Evolutionary conservation across 257 asterid species (phyloP).

Genomic region (Solanum medicagineum): DNA sequence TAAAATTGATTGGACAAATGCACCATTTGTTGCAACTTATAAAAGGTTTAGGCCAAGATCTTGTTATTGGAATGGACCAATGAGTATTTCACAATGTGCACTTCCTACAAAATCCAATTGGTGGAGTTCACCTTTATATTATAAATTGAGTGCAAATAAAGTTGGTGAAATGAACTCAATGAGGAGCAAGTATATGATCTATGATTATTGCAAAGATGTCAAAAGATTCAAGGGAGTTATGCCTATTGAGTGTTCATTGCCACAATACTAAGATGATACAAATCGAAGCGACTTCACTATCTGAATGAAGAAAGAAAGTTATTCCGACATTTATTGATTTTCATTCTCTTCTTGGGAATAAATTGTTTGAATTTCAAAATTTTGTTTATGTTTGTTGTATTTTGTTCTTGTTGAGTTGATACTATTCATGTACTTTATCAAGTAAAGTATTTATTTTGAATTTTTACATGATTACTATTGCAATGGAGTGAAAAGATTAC

Average conservation of each 20-base stretch:
- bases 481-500: neutral
- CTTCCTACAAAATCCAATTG: conserved; percentile 21
- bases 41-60: conserved; percentile 38
- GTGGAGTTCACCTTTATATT: conserved; percentile 25
- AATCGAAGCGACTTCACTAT: neutral
- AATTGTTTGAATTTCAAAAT: neutral
- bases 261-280: conserved; percentile 11
- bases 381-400: neutral
- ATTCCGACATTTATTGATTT: neutral
- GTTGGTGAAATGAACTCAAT: conserved; percentile 24
- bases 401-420: neutral
- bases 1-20: conserved; percentile 46
- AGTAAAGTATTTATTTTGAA: no score
- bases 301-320: neutral
- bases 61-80: conserved; percentile 29
- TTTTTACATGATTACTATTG: neutral
- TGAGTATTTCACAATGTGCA: conserved; percentile 15
- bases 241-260: conserved; percentile 46
- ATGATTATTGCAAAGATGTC: conserved; percentile 57
- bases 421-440: neutral
- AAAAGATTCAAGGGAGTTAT: conserved; percentile 25
- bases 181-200: conserved; percentile 34
- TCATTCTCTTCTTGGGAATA: neutral
- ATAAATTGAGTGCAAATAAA: conserved; percentile 16
- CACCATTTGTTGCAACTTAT: conserved; percentile 46